phyloP scores from a whole-genome alignment of 2,329 filamentous ascomycete genomes.

The Fusarium caatingaense region DNA sequence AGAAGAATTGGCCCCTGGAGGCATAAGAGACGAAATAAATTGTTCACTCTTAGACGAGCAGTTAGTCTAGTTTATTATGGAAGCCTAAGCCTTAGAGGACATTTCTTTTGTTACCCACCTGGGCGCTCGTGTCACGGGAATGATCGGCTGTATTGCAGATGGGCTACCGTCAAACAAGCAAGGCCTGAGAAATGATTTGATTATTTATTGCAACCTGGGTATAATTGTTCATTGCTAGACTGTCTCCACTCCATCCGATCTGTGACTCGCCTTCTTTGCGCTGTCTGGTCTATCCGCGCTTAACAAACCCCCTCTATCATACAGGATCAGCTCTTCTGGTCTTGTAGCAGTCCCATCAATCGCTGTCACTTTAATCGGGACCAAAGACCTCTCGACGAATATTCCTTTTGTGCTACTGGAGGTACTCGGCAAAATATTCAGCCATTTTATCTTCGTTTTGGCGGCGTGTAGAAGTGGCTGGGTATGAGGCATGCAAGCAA shows the following conservation, averaged over 20 bases:
- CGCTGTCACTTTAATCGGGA: not conserved
- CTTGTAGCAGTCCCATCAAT: not conserved
- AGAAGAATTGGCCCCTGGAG: too few species aligned
- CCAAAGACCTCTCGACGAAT: not conserved
- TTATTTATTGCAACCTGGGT: not conserved
- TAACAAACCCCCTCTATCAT: slow-evolving; percentile 5
- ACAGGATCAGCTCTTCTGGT: not conserved
- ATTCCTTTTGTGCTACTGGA: not conserved
- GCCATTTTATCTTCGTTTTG: not conserved
- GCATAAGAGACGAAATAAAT: too few species aligned
- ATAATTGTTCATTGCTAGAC: not conserved
- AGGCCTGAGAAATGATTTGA: not conserved
- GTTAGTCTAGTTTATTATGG: too few species aligned
- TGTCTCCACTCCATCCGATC: not conserved
- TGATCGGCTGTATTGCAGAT: too few species aligned
- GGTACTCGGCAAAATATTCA: not conserved
- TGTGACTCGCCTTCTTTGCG: not conserved
- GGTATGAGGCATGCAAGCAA: slow-evolving; percentile 8
- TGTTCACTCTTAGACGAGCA: too few species aligned
- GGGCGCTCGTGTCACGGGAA: too few species aligned
- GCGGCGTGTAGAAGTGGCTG: not conserved
- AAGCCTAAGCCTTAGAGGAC: too few species aligned
- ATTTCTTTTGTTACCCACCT: too few species aligned
- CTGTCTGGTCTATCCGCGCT: not conserved
- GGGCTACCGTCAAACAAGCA: not conserved